Evolutionary conservation across 2,329 filamentous ascomycete species (phyloP), one percentile per base, ranked within the genome.

Genomic region (Pseudocercospora crystallina): DNA sequence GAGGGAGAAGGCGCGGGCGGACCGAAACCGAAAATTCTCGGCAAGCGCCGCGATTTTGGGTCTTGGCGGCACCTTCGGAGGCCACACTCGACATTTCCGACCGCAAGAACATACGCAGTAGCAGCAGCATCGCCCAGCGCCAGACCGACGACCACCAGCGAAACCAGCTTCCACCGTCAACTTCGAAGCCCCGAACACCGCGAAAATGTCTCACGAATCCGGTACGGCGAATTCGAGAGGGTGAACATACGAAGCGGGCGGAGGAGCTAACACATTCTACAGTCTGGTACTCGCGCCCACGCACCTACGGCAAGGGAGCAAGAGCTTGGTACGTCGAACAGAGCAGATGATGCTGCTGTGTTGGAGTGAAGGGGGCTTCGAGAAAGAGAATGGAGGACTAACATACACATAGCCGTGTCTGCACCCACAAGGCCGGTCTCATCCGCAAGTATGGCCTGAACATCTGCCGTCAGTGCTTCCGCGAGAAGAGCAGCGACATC

Each of bases 401-500:
- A 68, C 57, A 55, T 43, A 47, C 26, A 41, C 39, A 66, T 70
- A 89, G 85, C 82, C 86, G 85, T 72, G 85, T 88, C 73, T 89
- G 85, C 89, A 90, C 90, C 74, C 92, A 99, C 88, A 86, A 84
- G 74, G 92, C 94, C 72, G 94, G 94, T 95, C 86, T 99, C 68
- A 96, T 99, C 85, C 91, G 94, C 83, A 99, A 99, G 83, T 99
- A 99, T 82, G 92, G 94, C 74, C 84, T 96, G 69, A 90, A 95
- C 71, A 83, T 85, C 77, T 85, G 82, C 80, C 80, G 82, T 79
- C 79, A 82, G 75, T 85, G 82, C 80, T 86, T 86, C 80, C 73
- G 83, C 66, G 83, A 86, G 77, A 85, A 85, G 80, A 74, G 76
- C 68, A 70, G 72, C 69, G 82, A 86, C 73, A 85, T 86, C 71